phyloP scores from a whole-genome alignment of 768 basidiomycete species.

The Heimioporus sp. region DNA sequence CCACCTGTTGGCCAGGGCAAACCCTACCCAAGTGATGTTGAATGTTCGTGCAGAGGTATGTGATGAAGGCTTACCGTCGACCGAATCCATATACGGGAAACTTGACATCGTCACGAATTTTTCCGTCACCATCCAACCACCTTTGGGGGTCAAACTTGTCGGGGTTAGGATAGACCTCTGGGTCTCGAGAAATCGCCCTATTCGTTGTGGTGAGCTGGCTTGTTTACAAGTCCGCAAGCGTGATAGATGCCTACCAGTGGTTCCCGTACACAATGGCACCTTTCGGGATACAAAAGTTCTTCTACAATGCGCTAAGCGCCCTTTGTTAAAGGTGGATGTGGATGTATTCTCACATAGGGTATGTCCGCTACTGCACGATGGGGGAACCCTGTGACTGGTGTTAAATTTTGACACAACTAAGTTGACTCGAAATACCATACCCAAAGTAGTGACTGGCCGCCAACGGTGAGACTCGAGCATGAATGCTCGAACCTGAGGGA shows the following conservation, averaged over 20 bases:
- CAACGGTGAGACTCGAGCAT: constrained; percentile 41
- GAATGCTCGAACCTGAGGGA: constrained; percentile 41
- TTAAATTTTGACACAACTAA: not conserved
- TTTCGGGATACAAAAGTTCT: constrained; percentile 25
- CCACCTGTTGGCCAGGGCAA: constrained; percentile 66
- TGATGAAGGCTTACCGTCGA: constrained; percentile 27
- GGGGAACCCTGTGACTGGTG: constrained; percentile 43
- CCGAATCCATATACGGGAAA: constrained; percentile 58
- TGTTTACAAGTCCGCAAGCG: not conserved
- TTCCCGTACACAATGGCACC: constrained; percentile 38
- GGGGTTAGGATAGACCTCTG: constrained; percentile 54
- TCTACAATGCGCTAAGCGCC: not conserved
- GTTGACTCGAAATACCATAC: constrained; percentile 6
- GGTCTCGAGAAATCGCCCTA: constrained; percentile 58
- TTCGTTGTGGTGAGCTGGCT: not conserved
- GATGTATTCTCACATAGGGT: constrained; percentile 44
- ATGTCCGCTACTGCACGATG: constrained; percentile 67
- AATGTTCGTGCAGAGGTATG: not conserved
- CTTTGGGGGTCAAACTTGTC: constrained; percentile 57
- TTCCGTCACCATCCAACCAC: constrained; percentile 42
- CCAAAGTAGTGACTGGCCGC: constrained; percentile 37
- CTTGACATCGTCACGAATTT: constrained; percentile 50
- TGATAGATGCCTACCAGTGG: constrained; percentile 26
- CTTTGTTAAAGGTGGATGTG: not conserved
- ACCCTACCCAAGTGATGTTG: constrained; percentile 31